A percentile compares a stretch with the other conserved stretches of the same genome.
These are phyloP conservation scores for Trypanosoma vivax DNA, from an alignment of 208 protist genomes.

Conservation along the genomic window DNA sequence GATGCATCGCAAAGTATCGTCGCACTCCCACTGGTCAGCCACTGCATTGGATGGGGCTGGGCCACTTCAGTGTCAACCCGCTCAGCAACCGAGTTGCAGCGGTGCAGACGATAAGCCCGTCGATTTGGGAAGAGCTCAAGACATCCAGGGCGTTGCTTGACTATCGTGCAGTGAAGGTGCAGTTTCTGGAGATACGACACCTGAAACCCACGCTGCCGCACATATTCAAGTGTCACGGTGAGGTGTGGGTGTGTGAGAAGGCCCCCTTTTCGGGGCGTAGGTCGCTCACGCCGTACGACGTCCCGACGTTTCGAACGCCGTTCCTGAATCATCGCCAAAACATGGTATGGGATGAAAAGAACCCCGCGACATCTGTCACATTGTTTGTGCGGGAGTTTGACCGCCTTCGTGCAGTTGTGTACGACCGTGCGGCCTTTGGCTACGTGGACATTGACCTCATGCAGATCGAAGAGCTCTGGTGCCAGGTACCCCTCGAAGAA, in stretches of 20 bases:
- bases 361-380: slow-evolving; percentile 16
- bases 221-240: slow-evolving; percentile 60
- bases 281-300: slow-evolving; percentile 5
- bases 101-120: slow-evolving; percentile 4
- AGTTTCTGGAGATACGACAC: slow-evolving; percentile 50
- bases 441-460: slow-evolving; percentile 57
- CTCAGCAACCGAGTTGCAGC: no score
- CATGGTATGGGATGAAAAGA: slow-evolving; percentile 38
- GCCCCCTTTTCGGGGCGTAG: not conserved
- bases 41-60: no score
- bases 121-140: slow-evolving; percentile 27
- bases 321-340: slow-evolving; percentile 40
- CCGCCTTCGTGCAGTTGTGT: slow-evolving; percentile 57
- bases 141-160: slow-evolving; percentile 21
- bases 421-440: slow-evolving; percentile 58
- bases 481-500: not conserved
- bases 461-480: slow-evolving; percentile 38
- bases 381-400: slow-evolving; percentile 75
- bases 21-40: no score
- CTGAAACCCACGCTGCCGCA: slow-evolving; percentile 55
- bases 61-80: no score
- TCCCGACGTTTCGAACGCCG: slow-evolving; percentile 39
- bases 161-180: slow-evolving; percentile 40
- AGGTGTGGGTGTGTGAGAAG: slow-evolving; percentile 58
- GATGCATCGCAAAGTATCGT: slow-evolving; percentile 25